phyloP scores from a whole-genome alignment of 768 basidiomycete species.

The Glaciozyma martinii region DNA sequence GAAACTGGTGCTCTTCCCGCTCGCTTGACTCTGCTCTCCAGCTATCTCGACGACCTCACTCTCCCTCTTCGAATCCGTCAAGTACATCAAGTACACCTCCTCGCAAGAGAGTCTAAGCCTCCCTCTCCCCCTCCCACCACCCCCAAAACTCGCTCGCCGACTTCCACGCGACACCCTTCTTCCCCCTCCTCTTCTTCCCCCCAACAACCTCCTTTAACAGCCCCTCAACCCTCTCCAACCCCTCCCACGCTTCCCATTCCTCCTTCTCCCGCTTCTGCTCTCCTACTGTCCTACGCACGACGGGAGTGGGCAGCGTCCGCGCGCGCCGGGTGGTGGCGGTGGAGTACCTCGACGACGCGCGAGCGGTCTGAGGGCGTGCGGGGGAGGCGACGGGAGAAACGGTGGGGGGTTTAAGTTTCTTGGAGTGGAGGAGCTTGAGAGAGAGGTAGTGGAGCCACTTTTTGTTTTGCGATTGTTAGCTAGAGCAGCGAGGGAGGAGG shows the following conservation, averaged over 20 bases:
- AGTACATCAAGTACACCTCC: not conserved
- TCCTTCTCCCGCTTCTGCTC: not conserved
- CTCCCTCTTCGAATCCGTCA: not conserved
- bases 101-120: not conserved
- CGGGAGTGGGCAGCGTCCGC: not conserved
- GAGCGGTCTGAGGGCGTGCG: too few species aligned
- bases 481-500: not conserved
- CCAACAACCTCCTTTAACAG: not conserved
- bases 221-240: not conserved
- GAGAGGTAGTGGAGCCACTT: slow-evolving; percentile 85
- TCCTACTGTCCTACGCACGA: not conserved
- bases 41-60: not conserved
- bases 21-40: not conserved
- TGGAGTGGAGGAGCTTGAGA: slow-evolving; percentile 61
- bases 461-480: not conserved
- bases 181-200: not conserved
- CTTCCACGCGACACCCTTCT: not conserved
- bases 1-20: too few species aligned
- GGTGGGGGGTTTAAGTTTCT: slow-evolving; percentile 53
- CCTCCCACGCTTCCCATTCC: not conserved
- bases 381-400: not conserved
- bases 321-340: too few species aligned
- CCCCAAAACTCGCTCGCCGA: not conserved
- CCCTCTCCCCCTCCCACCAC: not conserved
- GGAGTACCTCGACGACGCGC: too few species aligned